These are phyloP conservation scores for Paramyrothecium sp. DNA, from an alignment of 2,329 filamentous ascomycete genomes.

Conservation along the genomic window DNA sequence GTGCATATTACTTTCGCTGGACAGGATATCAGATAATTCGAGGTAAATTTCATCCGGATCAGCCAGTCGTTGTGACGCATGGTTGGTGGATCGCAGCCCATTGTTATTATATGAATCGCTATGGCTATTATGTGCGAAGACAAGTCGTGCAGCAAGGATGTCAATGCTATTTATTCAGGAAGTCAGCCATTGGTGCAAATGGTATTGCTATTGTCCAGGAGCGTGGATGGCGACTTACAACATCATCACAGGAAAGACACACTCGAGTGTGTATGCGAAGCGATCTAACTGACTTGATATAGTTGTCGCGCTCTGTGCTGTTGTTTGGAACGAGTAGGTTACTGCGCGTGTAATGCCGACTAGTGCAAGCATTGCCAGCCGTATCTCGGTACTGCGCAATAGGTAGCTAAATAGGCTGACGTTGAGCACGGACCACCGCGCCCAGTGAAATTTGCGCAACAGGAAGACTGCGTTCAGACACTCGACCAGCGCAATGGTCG, in stretches of 20 bases:
- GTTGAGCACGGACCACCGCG: constrained; percentile 14
- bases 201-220: neutral
- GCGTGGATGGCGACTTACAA: constrained; percentile 21
- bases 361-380: constrained; percentile 29
- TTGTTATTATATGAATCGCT: neutral
- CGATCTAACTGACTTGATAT: constrained; percentile 31
- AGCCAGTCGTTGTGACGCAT: neutral
- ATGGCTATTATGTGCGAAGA: constrained; percentile 8
- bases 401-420: constrained; percentile 29
- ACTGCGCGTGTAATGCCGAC: constrained; percentile 32
- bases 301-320: constrained; percentile 27
- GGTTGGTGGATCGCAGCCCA: neutral
- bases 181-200: neutral
- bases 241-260: constrained; percentile 34
- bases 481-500: constrained; percentile 32
- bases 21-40: neutral
- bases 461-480: constrained; percentile 33
- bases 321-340: constrained; percentile 33
- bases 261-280: constrained; percentile 36
- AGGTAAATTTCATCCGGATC: neutral
- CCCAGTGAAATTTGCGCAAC: constrained; percentile 27
- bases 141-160: constrained; percentile 23
- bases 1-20: neutral
- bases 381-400: constrained; percentile 32
- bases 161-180: constrained; percentile 18